Conservation (phyloP, 2,329 filamentous ascomycete species). For the Penicillium sp. region DNA sequence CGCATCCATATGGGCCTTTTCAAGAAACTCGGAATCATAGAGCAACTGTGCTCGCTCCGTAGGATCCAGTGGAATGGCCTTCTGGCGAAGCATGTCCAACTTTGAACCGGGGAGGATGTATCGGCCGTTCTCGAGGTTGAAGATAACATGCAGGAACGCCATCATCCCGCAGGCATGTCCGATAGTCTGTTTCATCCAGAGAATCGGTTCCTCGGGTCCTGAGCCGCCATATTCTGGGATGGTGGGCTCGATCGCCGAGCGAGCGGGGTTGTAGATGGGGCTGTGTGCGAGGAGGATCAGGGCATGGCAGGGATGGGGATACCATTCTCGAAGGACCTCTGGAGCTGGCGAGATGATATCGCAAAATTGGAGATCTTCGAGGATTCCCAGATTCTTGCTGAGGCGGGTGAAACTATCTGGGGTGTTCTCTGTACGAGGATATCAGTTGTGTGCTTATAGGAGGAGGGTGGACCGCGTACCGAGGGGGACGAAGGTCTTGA, state of each 20-base stretch:
- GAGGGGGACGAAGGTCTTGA: conserved; percentile 38
- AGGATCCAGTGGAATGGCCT: conserved; percentile 48
- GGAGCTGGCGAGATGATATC: conserved; percentile 58
- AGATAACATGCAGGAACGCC: conserved; percentile 56
- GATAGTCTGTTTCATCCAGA: conserved; percentile 64
- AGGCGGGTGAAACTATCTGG: conserved; percentile 57
- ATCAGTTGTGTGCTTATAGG: not conserved
- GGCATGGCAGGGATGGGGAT: conserved; percentile 57
- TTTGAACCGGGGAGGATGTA: conserved; percentile 48
- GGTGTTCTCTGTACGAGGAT: conserved; percentile 53
- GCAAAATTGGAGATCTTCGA: conserved; percentile 52
- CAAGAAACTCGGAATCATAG: conserved; percentile 43
- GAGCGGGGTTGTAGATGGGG: conserved; percentile 45
- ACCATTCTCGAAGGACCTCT: conserved; percentile 49
- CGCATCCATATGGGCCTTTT: conserved; percentile 31
- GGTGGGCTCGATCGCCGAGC: conserved; percentile 45
- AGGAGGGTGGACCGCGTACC: conserved; percentile 19
- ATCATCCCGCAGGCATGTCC: conserved; percentile 62
- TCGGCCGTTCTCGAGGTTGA: conserved; percentile 51
- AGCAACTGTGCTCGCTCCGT: conserved; percentile 54
- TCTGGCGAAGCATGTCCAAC: conserved; percentile 49
- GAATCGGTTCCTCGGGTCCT: conserved; percentile 54
- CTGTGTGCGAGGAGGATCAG: conserved; percentile 57
- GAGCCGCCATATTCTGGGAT: conserved; percentile 48
- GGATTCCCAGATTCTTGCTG: conserved; percentile 53